phyloP scores from a whole-genome alignment of 805 yeast genomes.

The Candida fluviatilis region DNA sequence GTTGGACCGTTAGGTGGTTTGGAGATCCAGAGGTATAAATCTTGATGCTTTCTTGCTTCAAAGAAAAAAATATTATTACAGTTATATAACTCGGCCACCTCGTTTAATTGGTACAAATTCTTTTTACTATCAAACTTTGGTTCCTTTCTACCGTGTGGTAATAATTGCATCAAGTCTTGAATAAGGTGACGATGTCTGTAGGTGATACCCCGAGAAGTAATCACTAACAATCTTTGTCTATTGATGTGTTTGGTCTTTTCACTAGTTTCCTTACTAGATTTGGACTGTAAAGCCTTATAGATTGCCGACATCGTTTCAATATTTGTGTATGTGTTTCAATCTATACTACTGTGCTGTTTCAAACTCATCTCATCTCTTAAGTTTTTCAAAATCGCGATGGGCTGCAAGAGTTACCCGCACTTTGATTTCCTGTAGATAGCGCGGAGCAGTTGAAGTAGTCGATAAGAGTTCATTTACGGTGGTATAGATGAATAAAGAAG shows the following conservation, averaged over 20 bases:
- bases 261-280: slow-evolving; percentile 45
- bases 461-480: not conserved
- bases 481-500: not conserved
- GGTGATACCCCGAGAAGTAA: slow-evolving; percentile 93
- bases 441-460: no score
- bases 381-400: not conserved
- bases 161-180: slow-evolving; percentile 66
- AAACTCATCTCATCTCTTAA: slow-evolving; percentile 11
- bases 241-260: slow-evolving; percentile 59
- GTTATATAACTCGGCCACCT: slow-evolving; percentile 93
- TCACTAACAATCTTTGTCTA: slow-evolving; percentile 82
- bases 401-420: not conserved
- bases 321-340: not conserved
- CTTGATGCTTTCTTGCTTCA: slow-evolving; percentile 95
- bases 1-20: slow-evolving; percentile 99
- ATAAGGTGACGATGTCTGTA: slow-evolving; percentile 94
- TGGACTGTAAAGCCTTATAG: slow-evolving; percentile 42
- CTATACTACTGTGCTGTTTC: no score
- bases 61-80: slow-evolving; percentile 93
- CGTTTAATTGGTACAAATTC: slow-evolving; percentile 82
- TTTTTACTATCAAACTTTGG: slow-evolving; percentile 94
- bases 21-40: slow-evolving; percentile 89
- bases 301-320: slow-evolving; percentile 36
- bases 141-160: slow-evolving; percentile 96
- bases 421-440: not conserved